Base-by-base conservation (phyloP, 768 basidiomycete genomes). In the Amanita fuliginea region DNA sequence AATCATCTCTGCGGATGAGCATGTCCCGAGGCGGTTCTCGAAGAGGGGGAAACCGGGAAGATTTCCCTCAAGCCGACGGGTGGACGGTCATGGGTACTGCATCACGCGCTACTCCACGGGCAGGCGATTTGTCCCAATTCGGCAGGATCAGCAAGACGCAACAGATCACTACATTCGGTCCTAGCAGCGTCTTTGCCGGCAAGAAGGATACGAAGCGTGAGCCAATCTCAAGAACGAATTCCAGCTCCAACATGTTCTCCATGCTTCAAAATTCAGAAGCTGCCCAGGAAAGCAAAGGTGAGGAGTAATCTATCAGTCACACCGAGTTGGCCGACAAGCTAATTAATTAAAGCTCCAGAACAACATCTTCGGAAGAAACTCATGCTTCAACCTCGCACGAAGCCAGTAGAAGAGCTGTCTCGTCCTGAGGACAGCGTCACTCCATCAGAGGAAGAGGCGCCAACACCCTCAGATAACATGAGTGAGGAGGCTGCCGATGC, bases 21-120 rank as follows among this genome's bases (percentile, higher is more conserved):
- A 90, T 95, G 80, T 93, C 91, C 21, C 84, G 94, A 34, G 84
- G 86, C 34, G 90, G 91, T 34, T 97, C 94, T 49, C 78, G 90
- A 47, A 83, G 92, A 37, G 95, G 93, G 34, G 81, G 78, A 14
- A 78, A 87, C 6, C 76, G 84, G 52, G 74, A 71, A 39, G 74
- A 76, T 9, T 70, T 68, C 42, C 67, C 74, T 13, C 79, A 79
- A 22, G 75, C 83, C 26, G 93, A 97, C 52, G 89, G 89, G n/a
- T 97, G 94, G 93, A 78, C 86, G 32, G 81, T 83, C 16, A 79
- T 83, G 46, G 68, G 70, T 33, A 62, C 67, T 34, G 47, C 74
- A 32, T 57, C 75, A 47, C 78, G 81, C 19, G 76, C 80, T 22
- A 78, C 78, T 35, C 66, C 84, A 50, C 86, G 91, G 67, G 89